These are phyloP conservation scores for Coelastrella sp. DNA, from an alignment of 139 green algal species.

Conservation along the genomic window DNA sequence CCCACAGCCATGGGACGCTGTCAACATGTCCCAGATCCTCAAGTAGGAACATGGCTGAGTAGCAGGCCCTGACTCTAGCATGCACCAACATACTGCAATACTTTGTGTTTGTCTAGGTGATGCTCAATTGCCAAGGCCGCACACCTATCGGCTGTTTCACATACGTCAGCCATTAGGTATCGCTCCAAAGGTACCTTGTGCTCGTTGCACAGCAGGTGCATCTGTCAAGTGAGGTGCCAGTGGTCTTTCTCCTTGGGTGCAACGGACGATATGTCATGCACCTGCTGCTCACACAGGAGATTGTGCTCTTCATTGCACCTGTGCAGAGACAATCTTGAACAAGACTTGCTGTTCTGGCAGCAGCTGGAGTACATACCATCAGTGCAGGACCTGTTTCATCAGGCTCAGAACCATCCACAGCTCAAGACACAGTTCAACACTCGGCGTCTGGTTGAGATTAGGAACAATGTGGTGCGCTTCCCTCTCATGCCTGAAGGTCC, in stretches of 20 bases:
- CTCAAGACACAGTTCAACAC: constrained; percentile 12
- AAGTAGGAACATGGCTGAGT: too few species aligned
- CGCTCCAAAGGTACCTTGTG: too few species aligned
- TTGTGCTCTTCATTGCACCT: background rate
- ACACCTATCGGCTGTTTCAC: too few species aligned
- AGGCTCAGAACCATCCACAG: background rate
- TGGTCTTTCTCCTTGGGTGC: too few species aligned
- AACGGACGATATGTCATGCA: too few species aligned
- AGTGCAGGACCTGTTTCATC: background rate
- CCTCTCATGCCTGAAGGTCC: constrained; percentile 33
- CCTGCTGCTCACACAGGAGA: too few species aligned
- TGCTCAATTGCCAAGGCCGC: too few species aligned
- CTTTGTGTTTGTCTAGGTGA: too few species aligned
- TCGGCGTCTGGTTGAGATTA: constrained; percentile 28
- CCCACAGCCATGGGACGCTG: constrained; percentile 23
- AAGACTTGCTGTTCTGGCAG: constrained; percentile 34
- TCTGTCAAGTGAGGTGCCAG: too few species aligned
- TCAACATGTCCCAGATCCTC: constrained; percentile 6
- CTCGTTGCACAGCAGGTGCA: too few species aligned
- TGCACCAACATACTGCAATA: background rate
- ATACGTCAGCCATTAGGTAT: too few species aligned
- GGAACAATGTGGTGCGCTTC: constrained; percentile 18
- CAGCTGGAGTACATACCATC: background rate
- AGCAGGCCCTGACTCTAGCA: too few species aligned
- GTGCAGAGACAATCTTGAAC: constrained; percentile 31